Base-by-base conservation (phyloP, 768 basidiomycete genomes). In the Mycena pura region DNA sequence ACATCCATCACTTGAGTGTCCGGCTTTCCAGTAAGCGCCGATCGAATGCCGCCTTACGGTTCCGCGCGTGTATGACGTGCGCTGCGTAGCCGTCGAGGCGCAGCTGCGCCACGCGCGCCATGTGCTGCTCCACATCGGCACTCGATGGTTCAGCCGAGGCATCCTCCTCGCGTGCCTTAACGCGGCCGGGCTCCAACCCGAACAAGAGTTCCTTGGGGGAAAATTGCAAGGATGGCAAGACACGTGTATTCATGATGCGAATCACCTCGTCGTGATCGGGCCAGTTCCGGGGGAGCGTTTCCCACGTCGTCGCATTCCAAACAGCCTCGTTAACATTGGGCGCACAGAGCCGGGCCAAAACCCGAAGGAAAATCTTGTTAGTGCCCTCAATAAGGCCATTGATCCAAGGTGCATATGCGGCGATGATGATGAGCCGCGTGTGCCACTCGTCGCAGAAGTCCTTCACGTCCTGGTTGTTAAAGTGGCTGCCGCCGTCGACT, bases 21-120 rank as follows among this genome's bases (percentile, higher is more conserved):
- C n/a, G n/a, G n/a, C n/a, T n/a, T n/a, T n/a, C n/a, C n/a, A n/a
- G n/a, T n/a, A n/a, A n/a, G n/a, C n/a, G n/a, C 34, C 47, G 36
- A 56, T 78, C 71, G 38, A 78, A 79, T 1, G 47, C 64, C 0
- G 39, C 58, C 48, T 77, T 77, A 7, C 68, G 27, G 17, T 58
- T 38, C 3, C 56, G n/a, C 5, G 72, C 70, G 31, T 76, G 72
- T 5, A 53, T 27, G 0, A 74, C 54, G 0, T 63, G 62, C 14
- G 62, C 62, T 5, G 65, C 54, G 38, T 73, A 71, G 2, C 73
- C 73, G 38, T 77, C 74, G 0, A 72, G 47, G 5, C 67, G 65
- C 31, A 74, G 75, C 52, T 75, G 73, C 3, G 41, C 67, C 0
- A 69, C 73, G 44, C 75, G 73, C 5, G 70, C 68, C 58, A 76